Evolutionary conservation across 1,284 basidiomycete genomes (phyloP), one percentile per base, ranked within the genome.

Genomic region (Tylopilus orsonianus): DNA sequence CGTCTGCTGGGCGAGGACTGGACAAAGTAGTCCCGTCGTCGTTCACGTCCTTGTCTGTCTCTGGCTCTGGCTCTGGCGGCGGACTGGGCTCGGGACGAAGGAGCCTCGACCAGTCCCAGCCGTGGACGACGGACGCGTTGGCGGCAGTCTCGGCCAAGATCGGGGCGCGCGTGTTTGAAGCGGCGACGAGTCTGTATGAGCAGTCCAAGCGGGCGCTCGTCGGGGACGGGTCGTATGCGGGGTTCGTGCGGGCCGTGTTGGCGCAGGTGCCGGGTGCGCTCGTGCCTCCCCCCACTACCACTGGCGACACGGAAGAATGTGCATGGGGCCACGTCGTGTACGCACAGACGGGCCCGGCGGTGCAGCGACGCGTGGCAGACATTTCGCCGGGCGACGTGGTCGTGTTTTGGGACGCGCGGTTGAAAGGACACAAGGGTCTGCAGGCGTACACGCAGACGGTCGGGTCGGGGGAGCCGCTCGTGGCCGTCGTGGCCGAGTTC

Each of bases 361-460:
- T 93, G 48, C 79, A 87, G 65, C 82, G 84, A 56, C 75, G 86
- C 29, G 73, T 75, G 34, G 87, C 85, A 60, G 92, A 94, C 45
- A 87, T 93, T 48, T 77, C 91, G 72, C 85, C 91, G 0, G 93
- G 93, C 2, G 93, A 97, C 68, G 71, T 97, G 5, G 75, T 93
- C 34, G 78, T 82, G 43, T 70, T 95, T 56, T 71, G 77, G 46
- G 88, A 91, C 46, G 90, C 88, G 44, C 86, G 82, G 64, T 75
- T 97, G 60, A 94, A 93, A 65, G 93, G 94, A 0, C 88, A 93
- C 62, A 95, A 93, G 67, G 83, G 85, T 1, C 66, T 96, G 43
- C 79, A 85, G 41, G 73, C 77, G 40, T 95, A 96, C 64, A 77
- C 75, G 50, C 79, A 80, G 74, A 71, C 72, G 62, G 76, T 83